phyloP scores from a whole-genome alignment of 192 early-diverging fungal species.

The Dissophora globulifera region DNA sequence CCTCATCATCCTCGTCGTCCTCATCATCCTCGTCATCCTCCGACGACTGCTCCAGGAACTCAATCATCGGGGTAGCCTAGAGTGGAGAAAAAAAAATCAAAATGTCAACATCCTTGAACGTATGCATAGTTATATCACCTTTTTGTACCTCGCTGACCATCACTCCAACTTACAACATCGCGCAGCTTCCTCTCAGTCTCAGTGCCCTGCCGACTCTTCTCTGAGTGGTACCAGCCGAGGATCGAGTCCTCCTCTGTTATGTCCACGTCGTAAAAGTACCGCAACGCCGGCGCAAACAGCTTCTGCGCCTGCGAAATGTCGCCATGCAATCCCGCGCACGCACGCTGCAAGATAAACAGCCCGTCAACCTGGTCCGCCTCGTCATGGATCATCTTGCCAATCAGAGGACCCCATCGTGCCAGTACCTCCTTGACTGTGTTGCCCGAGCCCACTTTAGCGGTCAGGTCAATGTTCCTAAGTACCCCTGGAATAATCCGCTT shows the following conservation, averaged over 20 bases:
- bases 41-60: slow-evolving; percentile 31
- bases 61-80: slow-evolving; percentile 41
- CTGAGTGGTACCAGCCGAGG: slow-evolving; percentile 75
- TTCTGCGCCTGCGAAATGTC: slow-evolving; percentile 43
- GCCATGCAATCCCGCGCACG: background rate
- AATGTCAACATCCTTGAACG: no score
- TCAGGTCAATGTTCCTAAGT: slow-evolving; percentile 68
- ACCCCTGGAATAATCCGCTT: slow-evolving; percentile 78
- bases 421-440: slow-evolving; percentile 57
- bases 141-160: background rate
- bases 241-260: slow-evolving; percentile 86
- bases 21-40: slow-evolving; percentile 32
- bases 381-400: slow-evolving; percentile 72
- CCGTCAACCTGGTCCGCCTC: slow-evolving; percentile 82
- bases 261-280: slow-evolving; percentile 80
- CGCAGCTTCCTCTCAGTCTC: slow-evolving; percentile 57
- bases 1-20: slow-evolving; percentile 16
- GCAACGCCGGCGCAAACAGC: slow-evolving; percentile 70
- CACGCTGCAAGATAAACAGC: slow-evolving; percentile 58
- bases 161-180: slow-evolving; percentile 59
- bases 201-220: slow-evolving; percentile 54
- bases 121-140: no score
- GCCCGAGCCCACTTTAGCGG: slow-evolving; percentile 30
- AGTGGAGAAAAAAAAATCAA: background rate
- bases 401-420: slow-evolving; percentile 74